Percentiles rank a stretch among this genome's conserved stretches.
These are phyloP conservation scores for Pyricularia grisea DNA, from an alignment of 2,329 filamentous ascomycete species.

Conservation along the genomic window DNA sequence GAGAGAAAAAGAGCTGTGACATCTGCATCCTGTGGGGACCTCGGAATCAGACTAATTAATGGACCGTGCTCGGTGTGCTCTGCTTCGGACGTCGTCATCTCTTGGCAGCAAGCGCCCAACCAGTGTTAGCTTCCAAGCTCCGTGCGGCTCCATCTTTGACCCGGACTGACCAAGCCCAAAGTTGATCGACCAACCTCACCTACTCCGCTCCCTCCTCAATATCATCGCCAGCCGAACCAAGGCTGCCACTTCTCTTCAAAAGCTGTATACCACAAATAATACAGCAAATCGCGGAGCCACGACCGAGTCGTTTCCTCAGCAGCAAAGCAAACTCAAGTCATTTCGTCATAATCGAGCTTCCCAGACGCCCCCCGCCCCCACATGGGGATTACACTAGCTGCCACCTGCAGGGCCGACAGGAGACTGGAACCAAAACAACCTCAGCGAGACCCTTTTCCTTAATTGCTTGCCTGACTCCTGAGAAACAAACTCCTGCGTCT, in stretches of 20 bases:
- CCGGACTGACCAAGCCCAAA: not conserved
- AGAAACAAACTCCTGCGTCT: not conserved
- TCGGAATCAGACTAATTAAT: not conserved
- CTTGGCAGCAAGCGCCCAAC: not conserved
- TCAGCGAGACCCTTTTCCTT: not conserved
- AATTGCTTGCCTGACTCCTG: not conserved
- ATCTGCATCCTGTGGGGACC: not conserved
- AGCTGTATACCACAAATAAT: not conserved
- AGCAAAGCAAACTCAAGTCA: not conserved
- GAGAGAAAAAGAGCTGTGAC: not conserved
- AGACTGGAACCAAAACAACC: not conserved
- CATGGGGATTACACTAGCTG: conserved; percentile 4
- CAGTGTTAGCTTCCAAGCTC: not conserved
- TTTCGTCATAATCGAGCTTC: conserved; percentile 5
- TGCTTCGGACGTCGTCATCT: not conserved
- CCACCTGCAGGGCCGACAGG: conserved; percentile 4
- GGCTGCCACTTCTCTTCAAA: not conserved
- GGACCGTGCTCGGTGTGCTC: not conserved
- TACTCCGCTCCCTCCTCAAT: not conserved
- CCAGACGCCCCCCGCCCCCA: conserved; percentile 1
- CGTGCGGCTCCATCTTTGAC: not conserved
- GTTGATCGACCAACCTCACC: not conserved
- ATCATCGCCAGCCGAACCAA: not conserved
- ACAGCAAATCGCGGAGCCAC: not conserved
- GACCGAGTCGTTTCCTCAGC: not conserved